Percentiles rank a stretch among this genome's conserved stretches.
These are phyloP conservation scores for Eremomyces bilateralis DNA, from an alignment of 495 filamentous ascomycete genomes.

Conservation along the genomic window DNA sequence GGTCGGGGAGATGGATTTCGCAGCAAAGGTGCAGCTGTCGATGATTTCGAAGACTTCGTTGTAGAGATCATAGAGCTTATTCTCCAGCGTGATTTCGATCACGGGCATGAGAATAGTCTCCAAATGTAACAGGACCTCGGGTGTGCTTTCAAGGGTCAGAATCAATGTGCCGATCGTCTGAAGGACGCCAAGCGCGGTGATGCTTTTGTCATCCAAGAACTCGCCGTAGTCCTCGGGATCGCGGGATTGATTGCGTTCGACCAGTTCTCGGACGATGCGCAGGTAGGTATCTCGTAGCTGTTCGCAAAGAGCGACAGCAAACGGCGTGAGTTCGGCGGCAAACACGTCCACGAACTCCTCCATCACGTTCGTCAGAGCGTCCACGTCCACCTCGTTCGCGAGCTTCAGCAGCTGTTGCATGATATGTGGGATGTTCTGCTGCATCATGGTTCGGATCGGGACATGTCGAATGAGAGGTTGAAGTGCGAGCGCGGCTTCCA, in stretches of 20 bases:
- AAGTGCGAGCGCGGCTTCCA: constrained; percentile 82
- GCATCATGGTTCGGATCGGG: constrained; percentile 80
- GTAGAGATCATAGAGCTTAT: constrained; percentile 92
- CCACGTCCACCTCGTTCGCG: constrained; percentile 87
- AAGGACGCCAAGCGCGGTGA: constrained; percentile 84
- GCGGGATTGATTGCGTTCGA: constrained; percentile 49
- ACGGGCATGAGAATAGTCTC: constrained; percentile 94
- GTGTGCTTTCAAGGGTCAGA: constrained; percentile 86
- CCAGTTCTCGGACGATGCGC: constrained; percentile 72
- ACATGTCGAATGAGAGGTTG: constrained; percentile 93
- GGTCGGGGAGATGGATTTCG: constrained; percentile 78
- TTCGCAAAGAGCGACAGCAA: constrained; percentile 92
- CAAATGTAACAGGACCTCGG: constrained; percentile 79
- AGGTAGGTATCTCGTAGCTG: constrained; percentile 93
- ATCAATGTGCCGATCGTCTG: constrained; percentile 97
- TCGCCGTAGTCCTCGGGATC: constrained; percentile 64
- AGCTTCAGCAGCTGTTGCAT: constrained; percentile 97
- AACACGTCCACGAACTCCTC: constrained; percentile 99
- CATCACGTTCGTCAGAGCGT: constrained; percentile 96
- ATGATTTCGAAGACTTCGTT: constrained; percentile 98
- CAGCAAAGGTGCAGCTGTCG: constrained; percentile 96
- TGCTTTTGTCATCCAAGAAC: constrained; percentile 94
- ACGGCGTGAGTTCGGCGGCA: constrained; percentile 82
- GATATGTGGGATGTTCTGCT: constrained; percentile 95
- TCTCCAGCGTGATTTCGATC: constrained; percentile 84